Evolutionary conservation across 352 stramenopile species (phyloP).

Genomic region (Pythium sp.): DNA sequence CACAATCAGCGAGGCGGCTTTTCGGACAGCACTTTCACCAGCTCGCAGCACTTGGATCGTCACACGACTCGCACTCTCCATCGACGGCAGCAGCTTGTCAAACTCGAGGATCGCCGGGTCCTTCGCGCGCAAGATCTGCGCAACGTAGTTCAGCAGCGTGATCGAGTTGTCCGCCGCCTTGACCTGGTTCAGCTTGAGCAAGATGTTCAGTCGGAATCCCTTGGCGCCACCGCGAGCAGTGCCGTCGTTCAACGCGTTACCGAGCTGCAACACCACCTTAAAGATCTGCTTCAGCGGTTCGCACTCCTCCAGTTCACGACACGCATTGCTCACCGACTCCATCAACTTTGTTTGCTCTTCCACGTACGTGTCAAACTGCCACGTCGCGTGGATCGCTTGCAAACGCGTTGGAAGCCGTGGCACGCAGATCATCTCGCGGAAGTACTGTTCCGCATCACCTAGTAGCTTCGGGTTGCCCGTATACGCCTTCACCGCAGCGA

Average conservation of each 20-base stretch:
- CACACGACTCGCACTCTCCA: slow-evolving; percentile 75
- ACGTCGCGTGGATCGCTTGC: slow-evolving; percentile 77
- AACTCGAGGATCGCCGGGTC: slow-evolving; percentile 69
- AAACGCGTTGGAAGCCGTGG: slow-evolving; percentile 63
- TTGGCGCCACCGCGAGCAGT: slow-evolving; percentile 80
- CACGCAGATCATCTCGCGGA: slow-evolving; percentile 61
- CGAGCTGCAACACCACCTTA: slow-evolving; percentile 77
- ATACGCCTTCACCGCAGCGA: slow-evolving; percentile 62
- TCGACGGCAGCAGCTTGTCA: slow-evolving; percentile 64
- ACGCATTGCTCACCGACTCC: slow-evolving; percentile 86
- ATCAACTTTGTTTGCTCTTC: slow-evolving; percentile 74
- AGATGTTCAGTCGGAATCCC: slow-evolving; percentile 85
- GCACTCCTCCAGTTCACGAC: slow-evolving; percentile 85
- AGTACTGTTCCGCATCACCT: slow-evolving; percentile 82
- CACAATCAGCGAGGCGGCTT: slow-evolving; percentile 66
- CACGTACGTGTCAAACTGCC: slow-evolving; percentile 83
- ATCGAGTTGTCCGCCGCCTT: slow-evolving; percentile 83
- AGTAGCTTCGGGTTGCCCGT: slow-evolving; percentile 68
- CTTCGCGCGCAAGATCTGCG: slow-evolving; percentile 65
- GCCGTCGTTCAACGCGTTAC: slow-evolving; percentile 90
- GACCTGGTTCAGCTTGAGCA: slow-evolving; percentile 88
- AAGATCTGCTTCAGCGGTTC: slow-evolving; percentile 87
- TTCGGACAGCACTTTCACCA: slow-evolving; percentile 67
- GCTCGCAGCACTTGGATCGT: slow-evolving; percentile 77
- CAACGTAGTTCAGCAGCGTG: slow-evolving; percentile 80